A percentile compares a stretch with the other conserved stretches of the same genome.
These are phyloP conservation scores for Rutstroemia sp. DNA, from an alignment of 2,329 filamentous ascomycete species.

Conservation along the genomic window DNA sequence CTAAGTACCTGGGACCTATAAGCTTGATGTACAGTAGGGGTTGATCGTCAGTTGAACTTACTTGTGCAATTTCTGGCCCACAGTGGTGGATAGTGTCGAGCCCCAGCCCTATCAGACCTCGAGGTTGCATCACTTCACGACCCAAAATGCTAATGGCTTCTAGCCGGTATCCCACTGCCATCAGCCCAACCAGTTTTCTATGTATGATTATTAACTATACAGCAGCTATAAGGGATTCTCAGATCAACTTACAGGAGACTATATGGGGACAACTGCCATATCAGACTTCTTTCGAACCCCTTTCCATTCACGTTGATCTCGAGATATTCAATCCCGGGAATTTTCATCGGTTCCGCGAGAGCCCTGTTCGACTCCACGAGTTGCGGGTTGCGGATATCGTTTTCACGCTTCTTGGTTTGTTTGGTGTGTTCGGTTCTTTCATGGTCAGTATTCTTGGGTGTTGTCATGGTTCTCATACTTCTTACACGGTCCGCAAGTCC, in stretches of 20 bases:
- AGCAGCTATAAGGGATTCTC: neutral
- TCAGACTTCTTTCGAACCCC: slow-evolving; percentile 58
- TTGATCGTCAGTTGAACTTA: slow-evolving; percentile 16
- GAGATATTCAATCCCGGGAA: slow-evolving; percentile 55
- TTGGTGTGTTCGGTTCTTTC: slow-evolving; percentile 64
- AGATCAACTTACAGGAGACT: slow-evolving; percentile 46
- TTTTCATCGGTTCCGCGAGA: slow-evolving; percentile 48
- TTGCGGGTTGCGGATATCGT: slow-evolving; percentile 37
- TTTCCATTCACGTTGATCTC: slow-evolving; percentile 68
- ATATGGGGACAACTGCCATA: slow-evolving; percentile 61
- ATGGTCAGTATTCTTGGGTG: neutral
- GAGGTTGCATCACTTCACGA: slow-evolving; percentile 61
- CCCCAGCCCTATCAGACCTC: slow-evolving; percentile 60
- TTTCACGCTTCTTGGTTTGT: slow-evolving; percentile 54
- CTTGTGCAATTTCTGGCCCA: slow-evolving; percentile 44
- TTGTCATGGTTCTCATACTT: neutral
- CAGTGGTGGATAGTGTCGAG: neutral
- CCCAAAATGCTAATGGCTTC: slow-evolving; percentile 64
- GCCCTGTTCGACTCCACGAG: slow-evolving; percentile 42
- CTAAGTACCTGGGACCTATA: slow-evolving; percentile 35
- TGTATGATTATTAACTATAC: neutral
- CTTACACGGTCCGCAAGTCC: slow-evolving; percentile 69
- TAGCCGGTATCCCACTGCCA: slow-evolving; percentile 58
- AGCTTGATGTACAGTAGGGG: slow-evolving; percentile 1
- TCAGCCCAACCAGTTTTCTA: slow-evolving; percentile 54